Base-by-base conservation (phyloP, 73 alveolate species). In the Paramecium sonneborni region DNA sequence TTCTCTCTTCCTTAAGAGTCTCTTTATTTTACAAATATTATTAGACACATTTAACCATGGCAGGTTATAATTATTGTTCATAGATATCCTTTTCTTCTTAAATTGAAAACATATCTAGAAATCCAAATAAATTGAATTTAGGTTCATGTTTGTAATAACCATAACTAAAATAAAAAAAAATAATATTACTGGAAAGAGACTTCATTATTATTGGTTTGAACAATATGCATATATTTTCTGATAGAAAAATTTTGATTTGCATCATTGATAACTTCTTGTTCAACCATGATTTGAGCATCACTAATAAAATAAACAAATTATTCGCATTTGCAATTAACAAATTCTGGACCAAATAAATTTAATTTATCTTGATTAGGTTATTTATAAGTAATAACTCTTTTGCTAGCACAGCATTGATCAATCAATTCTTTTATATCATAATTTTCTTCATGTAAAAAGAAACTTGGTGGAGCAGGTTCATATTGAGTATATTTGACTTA, bases 401-500 rank as follows among this genome's bases (percentile, higher is more conserved):
- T 74, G 24, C 87, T 32, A 6, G 87, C 58, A 14, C 10, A 32
- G 34, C 58, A 21, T 74, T 74, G 14, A 35, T 74, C 67, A 4
- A 74, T 74, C 18, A 74, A 0, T 21, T 43, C 46, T 21, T 74
- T 32, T 11, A 74, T 74, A 5, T 74, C 58, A 2, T 10, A 32
- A 38, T 43, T 32, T 37, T 74, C 87, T 21, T 35, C 67, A 34
- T 74, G 20, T 2, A 35, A 5, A 74, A 30, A 74, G 46, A 21
- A 74, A 4, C 37, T 38, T 4, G 87, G 87, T 30, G 87, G 67
- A n/a, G 39, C 87, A 74, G 87, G 87, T 5, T 74, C 55, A 34
- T 32, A 74, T 74, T 74, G 8, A 15, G 87, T 32, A 43, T 74
- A 74, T 74, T 38, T 74, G 9, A 74, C 58, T 74, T 74, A 15